Evolutionary conservation across 495 filamentous ascomycete genomes (phyloP).

Genomic region (Daldinia childiae): DNA sequence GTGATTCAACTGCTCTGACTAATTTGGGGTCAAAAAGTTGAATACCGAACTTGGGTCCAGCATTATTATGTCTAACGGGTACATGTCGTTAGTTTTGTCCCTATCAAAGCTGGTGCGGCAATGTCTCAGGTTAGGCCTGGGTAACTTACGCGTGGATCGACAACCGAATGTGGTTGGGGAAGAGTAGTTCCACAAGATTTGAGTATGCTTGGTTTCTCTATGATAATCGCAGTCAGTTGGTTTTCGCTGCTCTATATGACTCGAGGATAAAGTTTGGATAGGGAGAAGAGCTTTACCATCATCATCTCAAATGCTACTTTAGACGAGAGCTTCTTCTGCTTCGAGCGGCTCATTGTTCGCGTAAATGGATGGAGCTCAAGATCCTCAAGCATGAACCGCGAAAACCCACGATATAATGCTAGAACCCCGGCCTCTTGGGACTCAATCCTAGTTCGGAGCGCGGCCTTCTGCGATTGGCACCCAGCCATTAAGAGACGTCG

Average conservation of each 20-base stretch:
- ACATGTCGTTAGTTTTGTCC: slow-evolving; percentile 10
- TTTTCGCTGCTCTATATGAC: background rate
- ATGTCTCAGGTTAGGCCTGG: background rate
- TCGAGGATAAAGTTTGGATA: background rate
- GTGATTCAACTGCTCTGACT: slow-evolving; percentile 41
- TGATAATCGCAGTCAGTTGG: slow-evolving; percentile 1
- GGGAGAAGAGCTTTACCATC: slow-evolving; percentile 20
- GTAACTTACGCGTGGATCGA: slow-evolving; percentile 51
- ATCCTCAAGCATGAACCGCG: slow-evolving; percentile 60
- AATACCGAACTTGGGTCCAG: slow-evolving; percentile 56
- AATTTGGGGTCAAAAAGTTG: slow-evolving; percentile 46
- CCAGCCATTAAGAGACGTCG: slow-evolving; percentile 50
- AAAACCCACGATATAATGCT: slow-evolving; percentile 56
- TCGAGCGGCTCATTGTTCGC: slow-evolving; percentile 34
- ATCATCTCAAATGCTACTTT: slow-evolving; percentile 52
- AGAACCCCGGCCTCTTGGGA: slow-evolving; percentile 46
- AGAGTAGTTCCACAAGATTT: slow-evolving; percentile 52
- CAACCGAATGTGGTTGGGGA: slow-evolving; percentile 51
- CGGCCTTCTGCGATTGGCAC: slow-evolving; percentile 40
- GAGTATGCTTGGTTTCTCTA: slow-evolving; percentile 55
- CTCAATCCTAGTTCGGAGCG: slow-evolving; percentile 49
- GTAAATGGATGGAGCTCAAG: slow-evolving; percentile 46
- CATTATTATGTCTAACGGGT: slow-evolving; percentile 47
- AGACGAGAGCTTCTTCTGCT: slow-evolving; percentile 49
- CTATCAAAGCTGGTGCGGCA: background rate